phyloP scores from a whole-genome alignment of 768 basidiomycete species.

The Suillus occidentalis region DNA sequence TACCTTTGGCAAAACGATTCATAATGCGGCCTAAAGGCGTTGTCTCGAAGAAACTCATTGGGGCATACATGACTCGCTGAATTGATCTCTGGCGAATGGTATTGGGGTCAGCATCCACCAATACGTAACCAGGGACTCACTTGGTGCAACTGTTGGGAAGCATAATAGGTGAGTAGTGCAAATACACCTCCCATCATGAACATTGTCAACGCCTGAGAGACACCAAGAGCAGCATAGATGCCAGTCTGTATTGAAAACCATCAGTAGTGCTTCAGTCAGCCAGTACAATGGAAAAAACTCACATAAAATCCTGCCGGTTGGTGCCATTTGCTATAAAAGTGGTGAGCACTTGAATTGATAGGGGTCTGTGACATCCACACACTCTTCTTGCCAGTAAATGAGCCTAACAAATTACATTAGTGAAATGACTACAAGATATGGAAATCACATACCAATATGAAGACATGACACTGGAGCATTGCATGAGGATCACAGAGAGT shows the following conservation, averaged over 20 bases:
- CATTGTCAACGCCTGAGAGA: slow-evolving; percentile 63
- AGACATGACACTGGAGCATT: slow-evolving; percentile 69
- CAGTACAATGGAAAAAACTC: slow-evolving; percentile 32
- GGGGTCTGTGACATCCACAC: slow-evolving; percentile 20
- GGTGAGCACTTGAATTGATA: neutral
- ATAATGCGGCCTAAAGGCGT: slow-evolving; percentile 87
- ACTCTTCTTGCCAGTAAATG: slow-evolving; percentile 65
- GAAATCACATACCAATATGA: slow-evolving; percentile 60
- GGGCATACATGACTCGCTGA: slow-evolving; percentile 73
- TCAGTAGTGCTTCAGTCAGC: slow-evolving; percentile 15
- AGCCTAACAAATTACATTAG: slow-evolving; percentile 44
- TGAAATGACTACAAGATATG: neutral
- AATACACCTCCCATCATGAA: slow-evolving; percentile 69
- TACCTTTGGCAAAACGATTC: slow-evolving; percentile 86
- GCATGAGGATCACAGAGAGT: slow-evolving; percentile 59
- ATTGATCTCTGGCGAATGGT: slow-evolving; percentile 51
- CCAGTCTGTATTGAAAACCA: slow-evolving; percentile 56
- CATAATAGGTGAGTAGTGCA: slow-evolving; percentile 72
- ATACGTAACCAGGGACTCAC: slow-evolving; percentile 32
- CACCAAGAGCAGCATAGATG: slow-evolving; percentile 73
- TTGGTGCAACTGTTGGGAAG: slow-evolving; percentile 67
- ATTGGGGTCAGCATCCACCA: neutral
- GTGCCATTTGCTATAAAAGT: slow-evolving; percentile 47
- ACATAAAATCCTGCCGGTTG: slow-evolving; percentile 71
- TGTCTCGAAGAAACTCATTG: slow-evolving; percentile 90